A percentile compares a stretch with the other conserved stretches of the same genome.
These are phyloP conservation scores for Ustulina deusta DNA, from an alignment of 2,329 filamentous ascomycete genomes.

Conservation along the genomic window DNA sequence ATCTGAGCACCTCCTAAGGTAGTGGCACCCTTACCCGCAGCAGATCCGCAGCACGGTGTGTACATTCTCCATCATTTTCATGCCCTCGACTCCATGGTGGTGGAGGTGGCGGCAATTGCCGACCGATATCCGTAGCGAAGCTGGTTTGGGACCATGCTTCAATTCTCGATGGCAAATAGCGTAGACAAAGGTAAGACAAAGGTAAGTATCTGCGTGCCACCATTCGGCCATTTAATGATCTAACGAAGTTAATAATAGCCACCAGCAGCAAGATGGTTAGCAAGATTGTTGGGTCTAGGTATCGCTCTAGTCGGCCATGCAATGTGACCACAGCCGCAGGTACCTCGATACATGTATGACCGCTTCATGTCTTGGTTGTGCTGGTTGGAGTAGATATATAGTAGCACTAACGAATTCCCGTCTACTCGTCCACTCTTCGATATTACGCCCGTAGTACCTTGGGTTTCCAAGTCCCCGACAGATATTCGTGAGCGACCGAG, in stretches of 20 bases:
- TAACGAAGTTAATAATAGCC: neutral
- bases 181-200: neutral
- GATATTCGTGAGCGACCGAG: neutral
- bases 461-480: neutral
- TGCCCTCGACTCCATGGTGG: neutral
- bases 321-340: conserved; percentile 10
- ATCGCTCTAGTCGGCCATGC: neutral
- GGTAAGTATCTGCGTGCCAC: neutral
- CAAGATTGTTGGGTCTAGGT: neutral
- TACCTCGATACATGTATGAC: neutral
- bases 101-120: neutral
- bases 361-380: conserved; percentile 1
- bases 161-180: neutral
- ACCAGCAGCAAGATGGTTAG: neutral
- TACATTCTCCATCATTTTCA: neutral
- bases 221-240: neutral
- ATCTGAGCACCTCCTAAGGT: neutral
- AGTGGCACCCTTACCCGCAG: conserved; percentile 13
- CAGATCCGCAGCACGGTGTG: conserved; percentile 10
- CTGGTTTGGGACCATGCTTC: neutral
- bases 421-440: neutral
- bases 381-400: neutral
- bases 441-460: neutral
- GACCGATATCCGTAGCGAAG: neutral
- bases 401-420: neutral